Evolutionary conservation across 352 stramenopile genomes (phyloP).

Genomic region (Chloridella minuta): DNA sequence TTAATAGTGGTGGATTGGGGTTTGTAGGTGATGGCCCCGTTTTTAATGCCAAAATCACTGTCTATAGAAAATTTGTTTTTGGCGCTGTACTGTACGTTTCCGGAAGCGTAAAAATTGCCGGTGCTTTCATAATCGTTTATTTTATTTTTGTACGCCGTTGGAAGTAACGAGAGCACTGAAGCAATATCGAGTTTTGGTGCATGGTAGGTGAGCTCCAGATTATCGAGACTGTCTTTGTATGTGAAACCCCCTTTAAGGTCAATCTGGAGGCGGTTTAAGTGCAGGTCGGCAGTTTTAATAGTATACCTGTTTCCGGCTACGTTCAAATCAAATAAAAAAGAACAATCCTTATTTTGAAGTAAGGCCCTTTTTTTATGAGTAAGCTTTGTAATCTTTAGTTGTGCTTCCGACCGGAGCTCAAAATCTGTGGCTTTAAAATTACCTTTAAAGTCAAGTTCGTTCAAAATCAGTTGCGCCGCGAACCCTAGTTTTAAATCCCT

Average conservation of each 20-base stretch:
- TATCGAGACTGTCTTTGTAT: neutral
- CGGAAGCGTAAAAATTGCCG: neutral
- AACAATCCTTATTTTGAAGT: neutral
- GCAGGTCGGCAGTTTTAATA: neutral
- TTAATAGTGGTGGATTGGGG: neutral
- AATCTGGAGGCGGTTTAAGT: neutral
- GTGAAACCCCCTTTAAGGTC: neutral
- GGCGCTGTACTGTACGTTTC: neutral
- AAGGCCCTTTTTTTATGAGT: neutral
- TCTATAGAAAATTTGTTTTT: neutral
- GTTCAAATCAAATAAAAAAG: neutral
- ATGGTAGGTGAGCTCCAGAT: neutral
- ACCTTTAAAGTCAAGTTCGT: neutral
- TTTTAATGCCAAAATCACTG: neutral
- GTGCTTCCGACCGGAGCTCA: neutral
- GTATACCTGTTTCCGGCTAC: neutral
- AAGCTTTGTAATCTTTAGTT: neutral
- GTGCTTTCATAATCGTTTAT: neutral
- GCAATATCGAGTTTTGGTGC: neutral
- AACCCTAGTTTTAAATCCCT: neutral
- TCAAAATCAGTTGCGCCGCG: neutral
- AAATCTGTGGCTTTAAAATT: neutral
- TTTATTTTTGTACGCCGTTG: neutral
- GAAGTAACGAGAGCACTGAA: neutral
- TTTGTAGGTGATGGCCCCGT: neutral